These are phyloP conservation scores for Guadua angustifolia DNA, from an alignment of 176 grass and related monocot species.

Conservation along the genomic window DNA sequence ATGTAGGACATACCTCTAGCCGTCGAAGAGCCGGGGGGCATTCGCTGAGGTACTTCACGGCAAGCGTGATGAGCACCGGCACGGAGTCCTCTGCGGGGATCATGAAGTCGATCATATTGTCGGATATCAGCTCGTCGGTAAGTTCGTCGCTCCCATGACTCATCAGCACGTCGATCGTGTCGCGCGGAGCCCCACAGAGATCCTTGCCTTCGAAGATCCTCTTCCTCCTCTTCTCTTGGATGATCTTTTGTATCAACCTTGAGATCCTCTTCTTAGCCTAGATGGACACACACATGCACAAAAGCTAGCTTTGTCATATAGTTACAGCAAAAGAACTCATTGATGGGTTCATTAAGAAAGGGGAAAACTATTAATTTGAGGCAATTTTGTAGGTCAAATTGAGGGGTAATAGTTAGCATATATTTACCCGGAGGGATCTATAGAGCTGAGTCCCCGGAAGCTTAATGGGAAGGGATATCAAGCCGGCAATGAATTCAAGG, in stretches of 20 bases:
- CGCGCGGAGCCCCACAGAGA: neutral
- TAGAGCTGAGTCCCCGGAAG: slow-evolving; percentile 83
- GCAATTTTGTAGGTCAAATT: no score
- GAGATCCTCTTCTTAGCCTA: slow-evolving; percentile 96
- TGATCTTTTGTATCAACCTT: slow-evolving; percentile 75
- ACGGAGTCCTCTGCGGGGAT: slow-evolving; percentile 97
- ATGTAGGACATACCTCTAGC: slow-evolving; percentile 53
- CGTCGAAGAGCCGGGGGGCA: slow-evolving; percentile 80
- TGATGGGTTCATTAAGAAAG: no score
- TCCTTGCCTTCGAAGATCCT: neutral
- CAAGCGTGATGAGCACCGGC: slow-evolving; percentile 85
- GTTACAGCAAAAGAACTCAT: no score
- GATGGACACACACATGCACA: no score
- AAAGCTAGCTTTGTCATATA: no score
- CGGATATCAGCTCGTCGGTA: slow-evolving; percentile 87
- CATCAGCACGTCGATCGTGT: slow-evolving; percentile 81
- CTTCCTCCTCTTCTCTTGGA: slow-evolving; percentile 73
- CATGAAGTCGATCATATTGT: slow-evolving; percentile 99
- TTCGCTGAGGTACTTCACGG: slow-evolving; percentile 92
- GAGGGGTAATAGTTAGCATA: no score
- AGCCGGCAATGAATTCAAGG: slow-evolving; percentile 90
- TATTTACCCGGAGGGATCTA: slow-evolving; percentile 75
- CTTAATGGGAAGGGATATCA: slow-evolving; percentile 93
- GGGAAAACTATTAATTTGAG: neutral
- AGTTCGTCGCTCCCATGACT: slow-evolving; percentile 58